Percentiles rank a stretch among this genome's conserved stretches.
Conservation (phyloP, 140 eudicot species). For the Senecio squalidus region DNA sequence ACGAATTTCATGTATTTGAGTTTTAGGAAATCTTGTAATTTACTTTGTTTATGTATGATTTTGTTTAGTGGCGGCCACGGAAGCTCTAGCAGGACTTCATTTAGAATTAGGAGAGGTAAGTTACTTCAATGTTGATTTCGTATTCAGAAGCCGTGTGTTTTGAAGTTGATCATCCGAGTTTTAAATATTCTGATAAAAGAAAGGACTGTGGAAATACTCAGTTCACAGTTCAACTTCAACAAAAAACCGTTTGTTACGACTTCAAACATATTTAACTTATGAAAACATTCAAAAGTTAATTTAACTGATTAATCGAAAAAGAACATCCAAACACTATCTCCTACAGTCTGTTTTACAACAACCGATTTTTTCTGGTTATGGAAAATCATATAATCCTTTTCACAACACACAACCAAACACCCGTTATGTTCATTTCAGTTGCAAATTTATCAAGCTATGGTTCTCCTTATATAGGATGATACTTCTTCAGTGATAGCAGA, state of each 20-base stretch:
- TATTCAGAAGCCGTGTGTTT: neutral
- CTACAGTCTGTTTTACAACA: no score
- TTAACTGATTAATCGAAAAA: no score
- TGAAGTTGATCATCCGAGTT: neutral
- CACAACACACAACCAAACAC: no score
- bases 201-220: no score
- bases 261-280: no score
- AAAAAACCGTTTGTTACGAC: no score
- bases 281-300: no score
- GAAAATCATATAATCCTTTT: no score
- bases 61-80: slow-evolving; percentile 63
- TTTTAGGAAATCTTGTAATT: neutral
- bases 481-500: slow-evolving; percentile 62
- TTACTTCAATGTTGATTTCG: neutral
- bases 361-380: no score
- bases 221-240: no score
- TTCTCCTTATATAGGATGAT: slow-evolving; percentile 58
- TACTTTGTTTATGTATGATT: slow-evolving; percentile 7
- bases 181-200: neutral
- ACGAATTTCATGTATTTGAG: neutral
- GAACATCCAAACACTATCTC: no score
- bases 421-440: slow-evolving; percentile 9
- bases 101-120: slow-evolving; percentile 62
- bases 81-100: slow-evolving; percentile 72
- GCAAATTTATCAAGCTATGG: neutral